Evolutionary conservation across 345 rosid species (phyloP).

Genomic region (Acer negundo): DNA sequence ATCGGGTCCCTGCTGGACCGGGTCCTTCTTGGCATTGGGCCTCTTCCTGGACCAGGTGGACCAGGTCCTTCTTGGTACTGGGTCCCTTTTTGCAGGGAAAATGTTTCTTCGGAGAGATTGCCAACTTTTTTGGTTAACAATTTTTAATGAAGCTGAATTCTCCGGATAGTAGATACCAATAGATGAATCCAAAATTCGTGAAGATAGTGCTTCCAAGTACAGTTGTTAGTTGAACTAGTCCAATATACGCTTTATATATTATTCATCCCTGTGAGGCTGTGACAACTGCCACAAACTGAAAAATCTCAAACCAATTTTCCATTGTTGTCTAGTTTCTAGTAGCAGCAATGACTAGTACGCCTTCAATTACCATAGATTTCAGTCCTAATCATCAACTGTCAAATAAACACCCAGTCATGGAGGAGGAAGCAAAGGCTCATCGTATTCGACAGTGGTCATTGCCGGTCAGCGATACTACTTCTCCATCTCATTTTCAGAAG

Average conservation of each 20-base stretch:
- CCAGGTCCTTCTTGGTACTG: no score
- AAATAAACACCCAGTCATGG: constrained; percentile 1
- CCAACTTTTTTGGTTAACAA: no score
- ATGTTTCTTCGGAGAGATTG: no score
- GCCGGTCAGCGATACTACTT: neutral
- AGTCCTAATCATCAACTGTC: constrained; percentile 25
- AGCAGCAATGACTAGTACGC: constrained; percentile 26
- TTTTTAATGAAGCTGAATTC: no score
- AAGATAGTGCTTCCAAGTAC: neutral
- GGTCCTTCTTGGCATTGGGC: no score
- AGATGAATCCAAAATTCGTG: neutral
- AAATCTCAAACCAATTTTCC: neutral
- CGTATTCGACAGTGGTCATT: neutral
- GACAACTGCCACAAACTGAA: neutral
- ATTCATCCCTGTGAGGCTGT: no score
- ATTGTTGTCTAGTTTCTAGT: neutral
- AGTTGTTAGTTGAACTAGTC: neutral
- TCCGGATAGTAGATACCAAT: neutral
- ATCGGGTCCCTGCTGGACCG: no score
- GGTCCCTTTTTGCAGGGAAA: no score
- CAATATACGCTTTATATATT: neutral
- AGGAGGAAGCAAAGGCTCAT: constrained; percentile 21
- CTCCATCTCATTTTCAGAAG: constrained; percentile 37
- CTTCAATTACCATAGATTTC: constrained; percentile 15
- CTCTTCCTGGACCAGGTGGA: no score